Evolutionary conservation across 2,329 filamentous ascomycete genomes (phyloP).

Genomic region (Xylaria sp.): DNA sequence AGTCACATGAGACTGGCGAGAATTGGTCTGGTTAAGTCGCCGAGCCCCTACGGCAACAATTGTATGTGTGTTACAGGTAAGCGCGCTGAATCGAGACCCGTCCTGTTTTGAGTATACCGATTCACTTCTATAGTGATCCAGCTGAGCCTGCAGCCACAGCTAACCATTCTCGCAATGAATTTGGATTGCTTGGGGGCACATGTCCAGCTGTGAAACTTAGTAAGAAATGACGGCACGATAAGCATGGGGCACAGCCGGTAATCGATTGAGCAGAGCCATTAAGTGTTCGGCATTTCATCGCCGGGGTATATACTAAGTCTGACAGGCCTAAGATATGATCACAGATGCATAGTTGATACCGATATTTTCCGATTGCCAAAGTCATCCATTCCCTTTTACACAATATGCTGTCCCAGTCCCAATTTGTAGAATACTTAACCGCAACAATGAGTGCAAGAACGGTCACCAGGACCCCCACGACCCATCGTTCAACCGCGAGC

Average conservation of each 20-base stretch:
- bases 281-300: conserved; percentile 14
- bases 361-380: conserved; percentile 27
- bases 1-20: conserved; percentile 18
- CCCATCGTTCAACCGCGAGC: conserved; percentile 16
- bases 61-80: conserved; percentile 9
- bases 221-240: conserved; percentile 8
- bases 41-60: not conserved
- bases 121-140: conserved; percentile 3
- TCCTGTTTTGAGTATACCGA: not conserved
- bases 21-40: conserved; percentile 14
- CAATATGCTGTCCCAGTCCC: conserved; percentile 1
- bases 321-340: conserved; percentile 23
- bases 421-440: conserved; percentile 1
- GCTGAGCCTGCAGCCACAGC: not conserved
- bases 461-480: conserved; percentile 26
- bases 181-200: conserved; percentile 11
- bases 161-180: conserved; percentile 3
- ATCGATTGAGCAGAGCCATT: conserved; percentile 11
- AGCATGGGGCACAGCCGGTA: not conserved
- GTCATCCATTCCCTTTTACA: conserved; percentile 10
- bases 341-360: conserved; percentile 29
- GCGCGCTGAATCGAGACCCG: not conserved
- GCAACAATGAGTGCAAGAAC: conserved; percentile 16
- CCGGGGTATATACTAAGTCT: conserved; percentile 9
- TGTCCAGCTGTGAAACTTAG: conserved; percentile 1